Evolutionary conservation across 2,329 filamentous ascomycete species (phyloP), one percentile per base, ranked within the genome.

Genomic region (Daldinia sp.): DNA sequence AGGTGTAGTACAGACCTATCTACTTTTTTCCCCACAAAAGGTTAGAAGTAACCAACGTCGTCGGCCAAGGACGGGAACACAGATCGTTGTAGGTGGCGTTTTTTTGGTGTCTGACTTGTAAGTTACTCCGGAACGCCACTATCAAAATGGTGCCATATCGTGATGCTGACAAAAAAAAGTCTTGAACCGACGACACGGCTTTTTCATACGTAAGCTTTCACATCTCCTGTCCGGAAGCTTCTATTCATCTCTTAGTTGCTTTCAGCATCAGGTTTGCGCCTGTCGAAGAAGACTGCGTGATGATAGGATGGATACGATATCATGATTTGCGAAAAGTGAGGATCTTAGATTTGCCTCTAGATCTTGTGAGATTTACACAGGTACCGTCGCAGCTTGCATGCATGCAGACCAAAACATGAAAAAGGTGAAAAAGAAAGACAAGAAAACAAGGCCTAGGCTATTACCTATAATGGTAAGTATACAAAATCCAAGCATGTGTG

Each of bases 61-160:
- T 32, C 39, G 50, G 51, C 55, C n/a, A 9, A 21, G 15, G 25
- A 21, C 25, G 15, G 29, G 32, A 25, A 59, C 45, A 65, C 54
- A 49, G 55, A 60, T 58, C 58, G 55, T 29, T 47, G 11, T 37
- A 17, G 51, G 63, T 63, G 63, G 63, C 63, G 59, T 32, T n/a
- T 23, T n/a, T 32, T 59, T 60, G 52, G 41, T 25, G 48, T 54
- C 6, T 19, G 35, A 52, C 21, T 62, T 34, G 30, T 47, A 57
- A 50, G 52, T 61, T 57, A 45, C 21, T 17, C 37, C 13, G 21
- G 30, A 57, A 45, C 58, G 53, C 58, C 62, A 64, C 50, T 52
- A 61, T 48, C 45, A 27, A 10, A 19, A 17, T 23, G 43, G 8
- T 48, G 8, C 23, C 27, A 15, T 11, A n/a, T 15, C 27, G 25